Evolutionary conservation across 2,329 filamentous ascomycete genomes (phyloP), one percentile per base, ranked within the genome.

Genomic region (Madurella mycetomatis): DNA sequence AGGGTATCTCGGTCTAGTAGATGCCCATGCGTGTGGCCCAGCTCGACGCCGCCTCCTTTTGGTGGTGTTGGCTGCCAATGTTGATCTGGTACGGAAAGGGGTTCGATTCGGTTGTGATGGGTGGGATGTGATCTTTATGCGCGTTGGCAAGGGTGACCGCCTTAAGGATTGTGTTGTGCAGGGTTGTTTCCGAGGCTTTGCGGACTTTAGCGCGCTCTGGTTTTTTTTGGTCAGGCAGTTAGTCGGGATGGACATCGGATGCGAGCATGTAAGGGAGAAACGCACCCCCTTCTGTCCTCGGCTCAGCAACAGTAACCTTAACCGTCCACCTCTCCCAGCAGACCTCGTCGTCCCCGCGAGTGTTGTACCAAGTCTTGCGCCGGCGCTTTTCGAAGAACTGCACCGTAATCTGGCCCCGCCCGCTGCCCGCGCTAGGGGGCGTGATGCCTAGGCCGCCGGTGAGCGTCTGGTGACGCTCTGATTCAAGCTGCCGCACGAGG

Each of bases 281-380:
- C 85, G 64, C 75, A 95, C 90, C 91, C 61, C 84, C 88, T 66
- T 97, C 92, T 11, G 90, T 96, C 66, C 87, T 79, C 31, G 92
- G 92, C 64, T 90, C 91, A 9, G 91, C 90, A 52, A 96, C 84
- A n/a, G 91, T 95, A 48, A 97, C 88, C 71, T 95, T 90, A 62
- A 99, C 75, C 43, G 88, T 90, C 94, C 94, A 99, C 66, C 84
- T 85, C 77, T 97, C 94, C 94, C 94, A 99, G 70, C 91, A 95
- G 16, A 96, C 85, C 70, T 96, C 92, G 69, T 97, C 92, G 62
- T 96, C 92, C 19, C 84, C 87, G 65, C 72, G 81, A 74, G 91
- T 87, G 71, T 57, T 54, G 54, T 89, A 86, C 69, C 88, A 92
- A 1, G 83, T 81, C 76, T 92, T 94, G 63, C 87, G 83, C 56